Conservation (phyloP, 805 yeast genomes). For the Candida dajiaensis region DNA sequence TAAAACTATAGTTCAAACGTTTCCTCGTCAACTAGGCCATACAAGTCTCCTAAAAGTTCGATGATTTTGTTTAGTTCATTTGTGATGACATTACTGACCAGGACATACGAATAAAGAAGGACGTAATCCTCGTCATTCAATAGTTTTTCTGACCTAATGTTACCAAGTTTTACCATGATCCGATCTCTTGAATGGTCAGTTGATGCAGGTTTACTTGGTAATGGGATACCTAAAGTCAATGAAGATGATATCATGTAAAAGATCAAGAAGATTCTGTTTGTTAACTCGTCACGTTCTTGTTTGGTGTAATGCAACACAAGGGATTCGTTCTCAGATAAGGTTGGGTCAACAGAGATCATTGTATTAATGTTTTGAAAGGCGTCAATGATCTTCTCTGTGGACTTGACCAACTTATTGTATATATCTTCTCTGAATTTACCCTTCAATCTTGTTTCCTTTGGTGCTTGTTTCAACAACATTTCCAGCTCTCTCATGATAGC, state of each 20-base stretch:
- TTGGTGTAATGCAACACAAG: constrained; percentile 48
- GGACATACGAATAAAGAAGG: constrained; percentile 64
- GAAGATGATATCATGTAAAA: constrained; percentile 80
- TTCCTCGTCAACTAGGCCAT: constrained; percentile 51
- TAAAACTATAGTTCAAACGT: constrained; percentile 34
- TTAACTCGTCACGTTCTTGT: constrained; percentile 60
- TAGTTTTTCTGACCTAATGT: constrained; percentile 38
- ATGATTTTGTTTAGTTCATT: constrained; percentile 59
- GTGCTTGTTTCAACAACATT: constrained; percentile 58
- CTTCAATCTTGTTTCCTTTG: constrained; percentile 67
- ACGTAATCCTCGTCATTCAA: constrained; percentile 70
- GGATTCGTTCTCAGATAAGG: constrained; percentile 45
- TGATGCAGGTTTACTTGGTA: constrained; percentile 73
- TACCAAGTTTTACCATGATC: constrained; percentile 57
- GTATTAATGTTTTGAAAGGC: constrained; percentile 69
- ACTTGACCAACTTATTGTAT: constrained; percentile 44
- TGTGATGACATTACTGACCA: constrained; percentile 64
- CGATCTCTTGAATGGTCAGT: constrained; percentile 70
- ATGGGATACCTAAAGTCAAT: constrained; percentile 65
- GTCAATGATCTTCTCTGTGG: constrained; percentile 64
- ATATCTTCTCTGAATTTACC: constrained; percentile 58
- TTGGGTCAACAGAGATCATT: constrained; percentile 58
- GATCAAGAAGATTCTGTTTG: constrained; percentile 64
- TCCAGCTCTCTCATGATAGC: constrained; percentile 55
- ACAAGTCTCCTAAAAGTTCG: constrained; percentile 46